Conservation (phyloP, 345 rosid genomes). For the Populus tremula region DNA sequence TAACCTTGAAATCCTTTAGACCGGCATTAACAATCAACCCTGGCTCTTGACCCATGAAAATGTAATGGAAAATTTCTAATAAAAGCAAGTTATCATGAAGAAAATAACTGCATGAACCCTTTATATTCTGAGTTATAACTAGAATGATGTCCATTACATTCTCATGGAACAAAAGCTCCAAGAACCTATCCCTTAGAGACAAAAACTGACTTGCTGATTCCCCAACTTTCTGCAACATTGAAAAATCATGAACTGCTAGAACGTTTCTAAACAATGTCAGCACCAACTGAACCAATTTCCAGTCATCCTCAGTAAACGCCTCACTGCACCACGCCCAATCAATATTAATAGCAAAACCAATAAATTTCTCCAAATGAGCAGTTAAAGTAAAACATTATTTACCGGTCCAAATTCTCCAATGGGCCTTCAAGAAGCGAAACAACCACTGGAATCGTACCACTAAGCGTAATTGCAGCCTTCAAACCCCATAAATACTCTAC, state of each 20-base stretch:
- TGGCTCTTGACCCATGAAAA: conserved; percentile 73
- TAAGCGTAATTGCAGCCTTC: conserved; percentile 66
- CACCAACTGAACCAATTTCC: conserved; percentile 92
- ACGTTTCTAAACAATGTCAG: conserved; percentile 79
- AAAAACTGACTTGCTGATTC: conserved; percentile 58
- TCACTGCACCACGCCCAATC: conserved; percentile 41
- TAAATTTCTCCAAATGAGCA: background rate
- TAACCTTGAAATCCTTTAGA: conserved; percentile 46
- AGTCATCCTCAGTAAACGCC: conserved; percentile 78
- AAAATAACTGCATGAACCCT: conserved; percentile 49
- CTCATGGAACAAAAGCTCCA: conserved; percentile 72
- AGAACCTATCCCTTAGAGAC: conserved; percentile 74
- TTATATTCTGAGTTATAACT: conserved; percentile 63
- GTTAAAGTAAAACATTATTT: conserved; percentile 8
- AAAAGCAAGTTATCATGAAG: conserved; percentile 82
- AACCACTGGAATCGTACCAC: conserved; percentile 61
- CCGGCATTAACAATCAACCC: conserved; percentile 58
- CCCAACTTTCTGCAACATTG: conserved; percentile 63
- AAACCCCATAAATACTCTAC: conserved; percentile 78
- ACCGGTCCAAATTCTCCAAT: conserved; percentile 77
- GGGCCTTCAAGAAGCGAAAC: conserved; percentile 79
- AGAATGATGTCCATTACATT: conserved; percentile 75
- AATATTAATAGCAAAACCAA: background rate
- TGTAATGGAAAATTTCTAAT: conserved; percentile 69
- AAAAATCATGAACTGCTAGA: conserved; percentile 79